Base-by-base conservation (phyloP, 345 rosid genomes). In the Salix dunnii region DNA sequence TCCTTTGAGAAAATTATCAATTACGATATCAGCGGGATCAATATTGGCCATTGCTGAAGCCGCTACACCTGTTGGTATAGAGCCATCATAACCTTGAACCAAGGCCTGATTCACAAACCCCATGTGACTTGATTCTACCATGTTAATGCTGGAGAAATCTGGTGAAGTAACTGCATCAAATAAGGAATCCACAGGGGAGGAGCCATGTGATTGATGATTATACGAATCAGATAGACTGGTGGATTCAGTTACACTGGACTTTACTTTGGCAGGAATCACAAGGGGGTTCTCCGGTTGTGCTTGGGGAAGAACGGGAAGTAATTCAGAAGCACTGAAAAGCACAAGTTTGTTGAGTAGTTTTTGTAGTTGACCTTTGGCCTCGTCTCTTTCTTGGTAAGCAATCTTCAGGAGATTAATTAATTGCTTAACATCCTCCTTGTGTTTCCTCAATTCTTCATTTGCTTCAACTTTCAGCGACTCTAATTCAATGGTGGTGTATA, bases 211-310 rank as follows among this genome's bases (percentile, higher is more conserved):
- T 2, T 81, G 84, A 20, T 86, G 90, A 67, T 84, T 88, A 42
- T 79, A 77, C 13, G 87, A 82, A 31, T 84, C 88, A 3, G 92
- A 90, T 13, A 84, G 77, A 75, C 92, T 88, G 82, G 80, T 90
- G 16, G 99, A 94, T 74, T 92, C 98, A 0, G 98, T 92, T 40
- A 94, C 84, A 81, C 94, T 91, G 1, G 99, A 93, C 68, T 88
- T 96, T 1, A 94, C 82, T 82, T 81, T 94, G 18, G 85, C 75
- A 0, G 85, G 79, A 16, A 84, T 11, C 9, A 83, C n/a, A 2
- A 75, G 61, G 21, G 83, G 79, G 70, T 64, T 80, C 8, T 73
- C 85, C 0, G 79, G 75, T 40, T 76, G 82, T 20, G 69, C 8
- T 42, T 70, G 76, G 27, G 58, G 77, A 30, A 72, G 64, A 30